Evolutionary conservation across 257 asterid genomes (phyloP), one percentile per base, ranked within the genome.

Genomic region (Solanum chiquidenum): DNA sequence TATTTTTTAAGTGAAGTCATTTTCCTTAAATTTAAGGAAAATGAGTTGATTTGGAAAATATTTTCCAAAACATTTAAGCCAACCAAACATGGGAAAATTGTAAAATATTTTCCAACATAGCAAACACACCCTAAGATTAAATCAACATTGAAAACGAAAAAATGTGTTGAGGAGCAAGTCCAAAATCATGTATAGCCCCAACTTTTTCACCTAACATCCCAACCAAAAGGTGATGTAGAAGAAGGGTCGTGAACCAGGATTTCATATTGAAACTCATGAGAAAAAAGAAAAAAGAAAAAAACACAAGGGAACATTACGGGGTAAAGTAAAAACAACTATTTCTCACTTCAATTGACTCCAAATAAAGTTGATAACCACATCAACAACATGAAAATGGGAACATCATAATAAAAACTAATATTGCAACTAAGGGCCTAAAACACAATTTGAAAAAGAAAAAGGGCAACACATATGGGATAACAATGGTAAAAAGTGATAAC

Each of bases 371-470:
- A 34, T 34, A 34, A 34, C 37, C 37, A 34, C 37, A 34, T 34
- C 37, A 34, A 34, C 37, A 34, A 34, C 37, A 34, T 34, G 37
- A 34, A 34, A 34, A 34, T 34, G 37, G 37, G 37, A 34, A 34
- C 37, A 34, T 34, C 37, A 34, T 34, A 34, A 3, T 34, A 34
- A 3, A 34, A 34, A 34, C 37, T 34, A 34, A 34, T 34, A 34
- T 34, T 34, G 37, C 37, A 34, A 34, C 37, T 34, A 34, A 34
- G 37, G 37, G 37, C 35, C 98, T 97, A 73, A 88, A 89, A 83
- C 40, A 34, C 25, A 38, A 12, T 76, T 76, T 76, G 82, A 87
- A 82, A 86, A 5, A 84, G 37, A 34, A 46, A 86, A 20, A 66
- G 23, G 4, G 25, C 72, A 72, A 52, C 34, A 16, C 12, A 77